Conservation (phyloP, 225 moss, liverwort and hornwort genomes). For the Pleurozium schreberi region DNA sequence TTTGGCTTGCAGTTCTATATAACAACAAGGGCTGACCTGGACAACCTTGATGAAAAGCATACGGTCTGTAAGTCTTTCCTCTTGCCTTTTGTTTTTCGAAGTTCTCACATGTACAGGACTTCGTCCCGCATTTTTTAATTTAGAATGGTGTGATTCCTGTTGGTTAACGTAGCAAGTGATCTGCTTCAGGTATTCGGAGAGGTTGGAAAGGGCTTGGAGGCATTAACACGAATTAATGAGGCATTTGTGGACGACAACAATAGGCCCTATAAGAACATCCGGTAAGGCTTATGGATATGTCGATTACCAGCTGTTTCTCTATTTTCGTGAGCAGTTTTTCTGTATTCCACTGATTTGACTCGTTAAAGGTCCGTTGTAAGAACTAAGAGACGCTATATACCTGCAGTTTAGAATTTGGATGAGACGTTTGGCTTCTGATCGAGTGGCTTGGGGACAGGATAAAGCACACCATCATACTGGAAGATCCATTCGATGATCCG, state of each 20-base stretch:
- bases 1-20: conserved; percentile 72
- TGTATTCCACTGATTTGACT: neutral
- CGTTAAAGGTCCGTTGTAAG: neutral
- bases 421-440: neutral
- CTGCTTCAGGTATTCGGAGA: conserved; percentile 65
- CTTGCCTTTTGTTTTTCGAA: neutral
- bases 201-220: conserved; percentile 81
- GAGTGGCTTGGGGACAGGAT: conserved; percentile 47
- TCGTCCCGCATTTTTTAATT: neutral
- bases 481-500: conserved; percentile 95
- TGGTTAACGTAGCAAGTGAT: neutral
- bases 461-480: conserved; percentile 60
- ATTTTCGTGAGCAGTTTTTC: neutral
- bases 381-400: neutral
- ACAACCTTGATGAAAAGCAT: conserved; percentile 90
- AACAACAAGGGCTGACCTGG: conserved; percentile 72
- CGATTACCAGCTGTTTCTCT: neutral
- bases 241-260: conserved; percentile 72
- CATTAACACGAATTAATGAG: conserved; percentile 74
- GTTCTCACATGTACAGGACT: neutral
- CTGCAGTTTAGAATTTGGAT: neutral
- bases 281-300: conserved; percentile 17
- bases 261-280: conserved; percentile 87
- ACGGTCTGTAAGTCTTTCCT: conserved; percentile 48
- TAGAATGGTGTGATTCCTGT: neutral